Conservation (phyloP, 179 eudicot species). For the Amaranthus tricolor region DNA sequence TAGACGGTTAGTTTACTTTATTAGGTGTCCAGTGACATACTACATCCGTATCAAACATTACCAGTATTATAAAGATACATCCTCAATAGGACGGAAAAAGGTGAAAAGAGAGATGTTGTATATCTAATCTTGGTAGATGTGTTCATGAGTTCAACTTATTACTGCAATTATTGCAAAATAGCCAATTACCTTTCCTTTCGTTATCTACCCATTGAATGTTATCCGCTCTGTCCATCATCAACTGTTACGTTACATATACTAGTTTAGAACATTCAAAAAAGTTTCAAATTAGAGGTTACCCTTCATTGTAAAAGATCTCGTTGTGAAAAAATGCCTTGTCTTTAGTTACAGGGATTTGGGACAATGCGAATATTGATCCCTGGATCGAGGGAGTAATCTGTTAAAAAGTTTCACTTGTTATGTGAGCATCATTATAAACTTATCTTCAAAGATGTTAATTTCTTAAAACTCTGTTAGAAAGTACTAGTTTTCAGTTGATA, state of each 20-base stretch:
- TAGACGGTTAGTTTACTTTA: neutral
- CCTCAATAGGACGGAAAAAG: neutral
- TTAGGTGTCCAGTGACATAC: too few relatives aligned
- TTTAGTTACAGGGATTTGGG: too few relatives aligned
- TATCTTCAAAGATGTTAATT: neutral
- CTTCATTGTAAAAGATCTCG: too few relatives aligned
- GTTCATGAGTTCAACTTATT: neutral
- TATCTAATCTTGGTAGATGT: neutral
- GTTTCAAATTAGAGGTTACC: too few relatives aligned
- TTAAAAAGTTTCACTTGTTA: neutral
- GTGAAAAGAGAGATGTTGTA: neutral
- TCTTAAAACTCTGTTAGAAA: neutral
- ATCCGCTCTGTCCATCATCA: too few relatives aligned
- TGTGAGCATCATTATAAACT: neutral
- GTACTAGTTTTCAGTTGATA: neutral
- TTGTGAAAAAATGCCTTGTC: too few relatives aligned
- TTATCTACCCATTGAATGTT: too few relatives aligned
- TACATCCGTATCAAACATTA: neutral
- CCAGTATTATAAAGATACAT: neutral
- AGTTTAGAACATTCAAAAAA: too few relatives aligned
- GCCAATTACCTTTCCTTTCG: neutral
- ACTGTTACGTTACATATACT: too few relatives aligned
- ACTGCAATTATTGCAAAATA: neutral
- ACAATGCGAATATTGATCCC: too few relatives aligned
- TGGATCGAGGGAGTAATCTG: too few relatives aligned